Conservation (phyloP, 768 basidiomycete genomes). For the Tulasnella sp. region DNA sequence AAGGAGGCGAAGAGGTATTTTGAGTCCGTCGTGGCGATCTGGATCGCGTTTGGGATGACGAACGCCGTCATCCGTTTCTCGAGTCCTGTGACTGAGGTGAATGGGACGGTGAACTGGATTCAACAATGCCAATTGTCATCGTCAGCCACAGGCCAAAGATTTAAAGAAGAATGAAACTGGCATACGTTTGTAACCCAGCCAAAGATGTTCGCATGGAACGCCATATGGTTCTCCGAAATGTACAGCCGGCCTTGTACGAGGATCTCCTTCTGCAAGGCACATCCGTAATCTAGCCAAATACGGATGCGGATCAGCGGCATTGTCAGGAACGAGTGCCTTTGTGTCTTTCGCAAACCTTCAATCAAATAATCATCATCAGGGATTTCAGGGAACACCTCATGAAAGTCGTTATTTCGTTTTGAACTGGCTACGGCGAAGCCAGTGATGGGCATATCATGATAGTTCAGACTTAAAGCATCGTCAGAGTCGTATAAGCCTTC, state of each 20-base stretch:
- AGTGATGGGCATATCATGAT: conserved; percentile 80
- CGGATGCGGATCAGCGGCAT: conserved; percentile 7
- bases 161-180: conserved; percentile 13
- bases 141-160: not conserved
- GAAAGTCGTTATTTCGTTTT: conserved; percentile 90
- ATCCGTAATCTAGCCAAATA: conserved; percentile 72
- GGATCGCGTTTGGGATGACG: conserved; percentile 94
- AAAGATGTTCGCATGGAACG: conserved; percentile 98
- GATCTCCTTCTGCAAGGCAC: conserved; percentile 92
- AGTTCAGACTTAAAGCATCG: conserved; percentile 32
- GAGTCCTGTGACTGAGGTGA: conserved; percentile 71
- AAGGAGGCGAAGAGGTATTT: conserved; percentile 96
- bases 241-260: conserved; percentile 92
- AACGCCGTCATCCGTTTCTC: conserved; percentile 98
- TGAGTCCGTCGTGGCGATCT: conserved; percentile 62
- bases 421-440: conserved; percentile 96
- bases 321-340: too few species aligned
- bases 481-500: conserved; percentile 24
- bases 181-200: conserved; percentile 97
- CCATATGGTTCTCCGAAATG: conserved; percentile 96
- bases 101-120: conserved; percentile 69
- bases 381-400: conserved; percentile 78
- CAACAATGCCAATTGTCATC: not conserved
- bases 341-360: conserved; percentile 51
- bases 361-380: conserved; percentile 97